Evolutionary conservation across 441 rosid genomes (phyloP).

Genomic region (Arabidopsis lyrata): DNA sequence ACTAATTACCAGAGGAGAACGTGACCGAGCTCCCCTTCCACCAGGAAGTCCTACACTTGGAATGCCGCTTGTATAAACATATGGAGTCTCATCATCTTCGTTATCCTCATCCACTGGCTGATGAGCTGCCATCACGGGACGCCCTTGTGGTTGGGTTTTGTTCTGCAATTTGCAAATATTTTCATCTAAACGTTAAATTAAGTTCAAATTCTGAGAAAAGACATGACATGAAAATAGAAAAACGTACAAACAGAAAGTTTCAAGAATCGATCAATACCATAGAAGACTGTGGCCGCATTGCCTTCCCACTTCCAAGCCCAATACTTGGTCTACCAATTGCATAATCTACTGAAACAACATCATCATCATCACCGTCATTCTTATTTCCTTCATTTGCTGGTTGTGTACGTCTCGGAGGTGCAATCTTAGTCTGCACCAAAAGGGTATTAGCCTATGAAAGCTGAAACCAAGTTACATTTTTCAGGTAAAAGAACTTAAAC

Average conservation of each 20-base stretch:
- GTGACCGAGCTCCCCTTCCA: constrained; percentile 52
- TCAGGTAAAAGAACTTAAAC: not conserved
- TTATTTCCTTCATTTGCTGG: constrained; percentile 32
- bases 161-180: constrained; percentile 44
- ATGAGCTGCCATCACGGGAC: constrained; percentile 44
- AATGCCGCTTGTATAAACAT: constrained; percentile 44
- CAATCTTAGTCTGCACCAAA: constrained; percentile 39
- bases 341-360: constrained; percentile 43
- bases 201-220: not conserved
- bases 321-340: constrained; percentile 48
- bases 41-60: constrained; percentile 57
- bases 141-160: constrained; percentile 53
- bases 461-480: not conserved
- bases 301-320: constrained; percentile 58
- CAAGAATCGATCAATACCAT: constrained; percentile 44
- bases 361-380: constrained; percentile 43
- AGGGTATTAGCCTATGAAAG: not conserved
- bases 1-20: constrained; percentile 51
- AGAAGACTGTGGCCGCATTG: constrained; percentile 50
- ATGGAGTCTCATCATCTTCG: constrained; percentile 49
- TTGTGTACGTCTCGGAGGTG: constrained; percentile 39
- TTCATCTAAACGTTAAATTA: not conserved
- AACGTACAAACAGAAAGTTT: constrained; percentile 6
- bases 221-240: not conserved
- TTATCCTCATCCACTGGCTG: constrained; percentile 50